Evolutionary conservation across 352 stramenopile genomes (phyloP).

Genomic region (Phytopythium helicoides): DNA sequence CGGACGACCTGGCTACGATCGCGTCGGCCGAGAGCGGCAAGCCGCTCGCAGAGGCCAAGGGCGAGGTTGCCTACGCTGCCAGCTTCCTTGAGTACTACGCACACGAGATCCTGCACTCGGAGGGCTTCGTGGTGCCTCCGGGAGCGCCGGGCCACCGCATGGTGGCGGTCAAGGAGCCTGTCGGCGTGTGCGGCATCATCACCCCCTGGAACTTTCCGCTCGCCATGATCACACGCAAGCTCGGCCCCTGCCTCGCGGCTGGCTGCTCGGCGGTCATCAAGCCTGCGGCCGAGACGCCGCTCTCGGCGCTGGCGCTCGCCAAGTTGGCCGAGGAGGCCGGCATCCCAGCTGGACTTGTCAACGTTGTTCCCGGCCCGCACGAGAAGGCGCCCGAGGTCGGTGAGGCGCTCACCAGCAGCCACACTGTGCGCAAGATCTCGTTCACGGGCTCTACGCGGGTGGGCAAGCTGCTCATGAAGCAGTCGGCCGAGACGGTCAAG

Average conservation of each 20-base stretch:
- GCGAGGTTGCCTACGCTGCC: slow-evolving; percentile 93
- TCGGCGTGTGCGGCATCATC: slow-evolving; percentile 95
- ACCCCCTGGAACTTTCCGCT: slow-evolving; percentile 99
- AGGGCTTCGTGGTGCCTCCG: slow-evolving; percentile 77
- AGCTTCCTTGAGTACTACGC: slow-evolving; percentile 97
- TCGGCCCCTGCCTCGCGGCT: slow-evolving; percentile 90
- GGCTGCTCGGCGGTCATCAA: slow-evolving; percentile 97
- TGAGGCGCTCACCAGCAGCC: slow-evolving; percentile 58
- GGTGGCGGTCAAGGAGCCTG: slow-evolving; percentile 87
- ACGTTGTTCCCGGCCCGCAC: slow-evolving; percentile 77
- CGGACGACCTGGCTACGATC: slow-evolving; percentile 88
- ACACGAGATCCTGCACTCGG: slow-evolving; percentile 90
- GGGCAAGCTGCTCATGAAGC: slow-evolving; percentile 78
- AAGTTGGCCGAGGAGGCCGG: slow-evolving; percentile 88
- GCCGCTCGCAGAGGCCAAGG: slow-evolving; percentile 91
- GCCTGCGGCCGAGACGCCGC: slow-evolving; percentile 94
- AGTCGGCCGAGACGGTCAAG: slow-evolving; percentile 80
- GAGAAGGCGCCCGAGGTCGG: slow-evolving; percentile 76
- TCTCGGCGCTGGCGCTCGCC: slow-evolving; percentile 93
- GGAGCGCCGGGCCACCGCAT: slow-evolving; percentile 55
- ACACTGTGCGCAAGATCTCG: slow-evolving; percentile 86
- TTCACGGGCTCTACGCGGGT: slow-evolving; percentile 88
- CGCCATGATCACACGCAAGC: slow-evolving; percentile 98
- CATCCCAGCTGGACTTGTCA: slow-evolving; percentile 87
- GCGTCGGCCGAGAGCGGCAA: too few species aligned